phyloP scores from a whole-genome alignment of 345 rosid genomes.

The Hirschfeldia incana region DNA sequence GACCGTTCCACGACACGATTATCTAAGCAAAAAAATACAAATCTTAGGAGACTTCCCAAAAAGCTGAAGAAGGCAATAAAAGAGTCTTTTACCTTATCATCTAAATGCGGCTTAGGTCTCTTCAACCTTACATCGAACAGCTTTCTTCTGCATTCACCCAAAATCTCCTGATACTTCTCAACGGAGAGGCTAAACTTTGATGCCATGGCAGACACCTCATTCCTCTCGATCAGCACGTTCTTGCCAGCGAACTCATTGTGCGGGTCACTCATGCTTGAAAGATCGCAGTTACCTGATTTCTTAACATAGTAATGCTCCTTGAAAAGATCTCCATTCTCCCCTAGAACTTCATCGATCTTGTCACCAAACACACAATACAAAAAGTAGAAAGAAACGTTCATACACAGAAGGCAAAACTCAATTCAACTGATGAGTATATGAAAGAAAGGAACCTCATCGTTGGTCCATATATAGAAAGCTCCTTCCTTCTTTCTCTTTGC shows the following conservation, averaged over 20 bases:
- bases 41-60: neutral
- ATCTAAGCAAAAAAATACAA: conserved; percentile 48
- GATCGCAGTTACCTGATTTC: conserved; percentile 83
- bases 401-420: neutral
- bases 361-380: conserved; percentile 1
- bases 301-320: conserved; percentile 80
- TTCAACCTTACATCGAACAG: conserved; percentile 67
- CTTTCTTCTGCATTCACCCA: conserved; percentile 75
- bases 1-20: conserved; percentile 95
- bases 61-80: conserved; percentile 1
- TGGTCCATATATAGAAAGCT: conserved; percentile 83
- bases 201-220: conserved; percentile 62
- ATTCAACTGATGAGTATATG: neutral
- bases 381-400: neutral
- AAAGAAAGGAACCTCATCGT: conserved; percentile 58
- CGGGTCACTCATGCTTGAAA: conserved; percentile 85
- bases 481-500: conserved; percentile 75
- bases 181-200: conserved; percentile 58
- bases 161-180: conserved; percentile 62
- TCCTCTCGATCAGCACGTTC: conserved; percentile 82
- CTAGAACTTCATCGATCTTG: conserved; percentile 77
- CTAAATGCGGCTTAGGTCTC: conserved; percentile 88
- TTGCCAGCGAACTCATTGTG: conserved; percentile 75
- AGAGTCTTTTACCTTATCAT: conserved; percentile 65
- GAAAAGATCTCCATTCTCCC: conserved; percentile 70